Percentiles rank a stretch among this genome's conserved stretches.
Evolutionary conservation across 345 rosid species (phyloP).

Genomic region (Gossypioides kirkii): DNA sequence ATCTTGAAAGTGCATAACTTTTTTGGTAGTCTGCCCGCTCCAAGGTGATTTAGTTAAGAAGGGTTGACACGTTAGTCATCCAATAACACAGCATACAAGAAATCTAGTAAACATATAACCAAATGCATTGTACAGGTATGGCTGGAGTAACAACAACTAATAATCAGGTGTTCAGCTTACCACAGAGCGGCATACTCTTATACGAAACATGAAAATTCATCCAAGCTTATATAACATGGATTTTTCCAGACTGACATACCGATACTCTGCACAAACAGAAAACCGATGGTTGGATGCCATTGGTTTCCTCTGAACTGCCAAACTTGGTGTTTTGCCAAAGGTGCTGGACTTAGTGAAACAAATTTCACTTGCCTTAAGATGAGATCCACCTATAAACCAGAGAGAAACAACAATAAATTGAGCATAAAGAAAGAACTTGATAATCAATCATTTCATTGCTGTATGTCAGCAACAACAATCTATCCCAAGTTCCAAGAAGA

Average conservation of each 20-base stretch:
- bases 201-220: neutral
- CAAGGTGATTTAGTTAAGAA: neutral
- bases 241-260: constrained; percentile 27
- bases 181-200: no score
- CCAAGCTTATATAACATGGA: neutral
- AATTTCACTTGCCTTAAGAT: constrained; percentile 33
- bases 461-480: neutral
- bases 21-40: neutral
- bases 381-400: constrained; percentile 39
- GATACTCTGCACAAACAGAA: constrained; percentile 54
- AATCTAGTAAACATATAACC: neutral
- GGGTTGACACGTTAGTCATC: neutral
- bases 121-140: neutral
- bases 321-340: constrained; percentile 31
- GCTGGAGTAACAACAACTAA: neutral
- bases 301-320: constrained; percentile 40
- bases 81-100: neutral
- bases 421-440: neutral
- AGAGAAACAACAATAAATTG: neutral
- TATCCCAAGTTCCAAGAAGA: neutral
- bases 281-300: constrained; percentile 25
- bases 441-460: neutral
- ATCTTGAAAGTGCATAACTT: neutral
- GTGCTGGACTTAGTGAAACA: constrained; percentile 35
- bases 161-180: neutral